Base-by-base conservation (phyloP, 768 basidiomycete genomes). In the Psilocybe tampanensis region DNA sequence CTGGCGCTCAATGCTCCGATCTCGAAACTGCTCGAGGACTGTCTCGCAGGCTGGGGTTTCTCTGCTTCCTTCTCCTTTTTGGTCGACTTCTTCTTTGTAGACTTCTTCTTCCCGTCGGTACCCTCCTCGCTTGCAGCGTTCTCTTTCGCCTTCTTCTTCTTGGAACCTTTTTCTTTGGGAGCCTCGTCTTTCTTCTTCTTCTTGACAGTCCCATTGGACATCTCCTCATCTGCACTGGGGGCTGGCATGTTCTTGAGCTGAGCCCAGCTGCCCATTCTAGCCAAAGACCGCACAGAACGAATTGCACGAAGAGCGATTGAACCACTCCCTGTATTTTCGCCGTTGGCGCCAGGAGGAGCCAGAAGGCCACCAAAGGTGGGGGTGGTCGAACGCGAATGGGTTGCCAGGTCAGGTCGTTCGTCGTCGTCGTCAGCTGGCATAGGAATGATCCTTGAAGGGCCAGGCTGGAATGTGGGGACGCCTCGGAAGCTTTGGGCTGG, bases 291-390 rank as follows among this genome's bases (percentile, higher is more conserved):
- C 61, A 94, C 85, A 13, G 86, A 88, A 42, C 87, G 79, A 75
- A 93, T 92, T 4, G 91, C 91, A 5, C 91, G 82, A 24, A 92
- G 56, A 0, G 91, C 91, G 42, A 93, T 89, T 0, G 88, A 90
- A 26, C 80, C 83, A 24, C 81, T 80, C 2, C 22, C 24, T 58
- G 64, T 33, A 53, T 45, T 21, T 36, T 51, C 51, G 11, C 26
- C 19, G 22, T 26, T 42, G 1, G 12, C 23, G 19, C 65, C 60
- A 2, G 65, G 74, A 18, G 75, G 74, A 2, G 76, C 75, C 22
- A 77, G 71, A 0, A 80, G 32, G 2, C 58, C 58, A 22, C 56
- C 56, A 26, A 55, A 26, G 0, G 64, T 74, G 15, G 67, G 67
- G 23, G 67, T 70, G 8, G 68, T 70, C 1, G 78, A 67, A 34